These are phyloP conservation scores for Candida caryicola DNA, from an alignment of 805 yeast genomes.

Conservation along the genomic window DNA sequence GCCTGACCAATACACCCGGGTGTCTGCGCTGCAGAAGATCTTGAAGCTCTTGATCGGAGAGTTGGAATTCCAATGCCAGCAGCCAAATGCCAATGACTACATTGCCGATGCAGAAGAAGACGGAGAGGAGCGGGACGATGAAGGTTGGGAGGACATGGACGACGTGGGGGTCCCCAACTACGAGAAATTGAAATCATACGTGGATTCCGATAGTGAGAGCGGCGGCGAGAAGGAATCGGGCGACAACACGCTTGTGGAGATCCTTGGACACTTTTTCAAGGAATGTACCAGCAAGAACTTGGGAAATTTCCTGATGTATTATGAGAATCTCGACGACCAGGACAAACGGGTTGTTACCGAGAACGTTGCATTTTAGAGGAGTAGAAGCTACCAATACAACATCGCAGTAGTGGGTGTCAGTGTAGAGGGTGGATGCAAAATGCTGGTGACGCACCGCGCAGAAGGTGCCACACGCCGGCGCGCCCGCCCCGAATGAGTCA, in stretches of 20 bases:
- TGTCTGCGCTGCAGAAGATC: slow-evolving; percentile 71
- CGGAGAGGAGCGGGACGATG: slow-evolving; percentile 45
- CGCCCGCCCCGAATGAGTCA: too few species aligned
- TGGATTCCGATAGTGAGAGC: slow-evolving; percentile 44
- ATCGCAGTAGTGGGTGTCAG: too few species aligned
- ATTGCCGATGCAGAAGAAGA: slow-evolving; percentile 17
- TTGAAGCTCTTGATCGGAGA: slow-evolving; percentile 69
- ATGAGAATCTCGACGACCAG: slow-evolving; percentile 45
- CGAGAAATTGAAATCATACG: slow-evolving; percentile 59
- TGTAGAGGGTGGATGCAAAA: slow-evolving; percentile 2
- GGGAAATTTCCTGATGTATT: slow-evolving; percentile 52
- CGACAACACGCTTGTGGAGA: slow-evolving; percentile 37
- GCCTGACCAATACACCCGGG: slow-evolving; percentile 60
- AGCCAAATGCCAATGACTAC: slow-evolving; percentile 43
- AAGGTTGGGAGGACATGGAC: slow-evolving; percentile 77
- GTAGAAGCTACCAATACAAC: too few species aligned
- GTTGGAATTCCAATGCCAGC: slow-evolving; percentile 59
- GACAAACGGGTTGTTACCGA: slow-evolving; percentile 57
- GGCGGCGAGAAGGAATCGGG: slow-evolving; percentile 27
- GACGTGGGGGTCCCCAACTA: slow-evolving; percentile 61
- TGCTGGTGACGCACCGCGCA: too few species aligned
- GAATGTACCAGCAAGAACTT: slow-evolving; percentile 50
- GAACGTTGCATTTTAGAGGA: slow-evolving; percentile 34
- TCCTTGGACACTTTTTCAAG: slow-evolving; percentile 52
- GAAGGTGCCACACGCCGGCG: too few species aligned